These are phyloP conservation scores for Paramyrothecium roridum DNA, from an alignment of 2,329 filamentous ascomycete species.

Conservation along the genomic window DNA sequence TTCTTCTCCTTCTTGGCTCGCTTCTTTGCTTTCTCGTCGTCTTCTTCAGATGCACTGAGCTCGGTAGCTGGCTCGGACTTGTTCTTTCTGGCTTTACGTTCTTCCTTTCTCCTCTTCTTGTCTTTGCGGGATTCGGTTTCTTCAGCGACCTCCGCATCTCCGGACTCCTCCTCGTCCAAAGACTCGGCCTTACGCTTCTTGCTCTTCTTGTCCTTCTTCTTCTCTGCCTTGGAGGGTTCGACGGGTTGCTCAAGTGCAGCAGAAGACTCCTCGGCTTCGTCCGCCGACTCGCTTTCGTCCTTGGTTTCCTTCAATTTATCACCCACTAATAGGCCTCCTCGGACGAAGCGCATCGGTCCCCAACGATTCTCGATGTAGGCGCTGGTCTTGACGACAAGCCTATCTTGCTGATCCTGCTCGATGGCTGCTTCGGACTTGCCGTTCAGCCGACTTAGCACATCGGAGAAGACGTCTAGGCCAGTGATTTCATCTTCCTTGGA, in stretches of 20 bases:
- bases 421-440: slow-evolving; percentile 76
- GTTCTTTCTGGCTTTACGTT: slow-evolving; percentile 27
- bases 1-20: slow-evolving; percentile 38
- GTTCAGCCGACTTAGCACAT: slow-evolving; percentile 83
- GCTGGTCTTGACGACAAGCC: slow-evolving; percentile 68
- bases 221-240: slow-evolving; percentile 12
- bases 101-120: slow-evolving; percentile 16
- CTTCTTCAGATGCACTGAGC: slow-evolving; percentile 20
- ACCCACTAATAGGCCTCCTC: slow-evolving; percentile 69
- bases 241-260: slow-evolving; percentile 6
- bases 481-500: slow-evolving; percentile 75
- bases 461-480: slow-evolving; percentile 82
- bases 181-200: slow-evolving; percentile 37
- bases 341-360: slow-evolving; percentile 81
- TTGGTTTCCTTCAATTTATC: slow-evolving; percentile 47
- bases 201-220: slow-evolving; percentile 33
- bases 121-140: slow-evolving; percentile 12
- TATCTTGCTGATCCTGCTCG: slow-evolving; percentile 64
- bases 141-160: slow-evolving; percentile 3
- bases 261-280: slow-evolving; percentile 7
- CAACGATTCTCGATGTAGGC: slow-evolving; percentile 73
- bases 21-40: slow-evolving; percentile 21
- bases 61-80: slow-evolving; percentile 27
- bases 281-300: slow-evolving; percentile 14
- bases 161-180: slow-evolving; percentile 16